Percentiles rank a stretch among this genome's conserved stretches.
phyloP scores from a whole-genome alignment of 352 stramenopile species.

The Peronosclerospora sorghi region DNA sequence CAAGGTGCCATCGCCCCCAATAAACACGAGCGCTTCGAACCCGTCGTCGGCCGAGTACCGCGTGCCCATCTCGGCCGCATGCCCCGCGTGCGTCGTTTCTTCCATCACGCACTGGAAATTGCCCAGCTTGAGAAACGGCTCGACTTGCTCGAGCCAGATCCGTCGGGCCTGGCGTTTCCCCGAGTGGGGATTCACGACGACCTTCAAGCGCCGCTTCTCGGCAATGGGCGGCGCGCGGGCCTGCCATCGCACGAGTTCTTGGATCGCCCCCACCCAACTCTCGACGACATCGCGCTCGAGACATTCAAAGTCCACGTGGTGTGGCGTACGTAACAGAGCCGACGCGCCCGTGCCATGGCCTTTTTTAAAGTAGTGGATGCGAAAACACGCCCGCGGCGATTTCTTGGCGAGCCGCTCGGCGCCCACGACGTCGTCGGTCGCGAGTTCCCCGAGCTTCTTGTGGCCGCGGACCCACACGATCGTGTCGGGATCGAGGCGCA shows the following conservation, averaged over 20 bases:
- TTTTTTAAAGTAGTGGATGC: constrained; percentile 72
- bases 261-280: constrained; percentile 53
- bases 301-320: constrained; percentile 38
- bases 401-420: constrained; percentile 33
- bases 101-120: constrained; percentile 71
- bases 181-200: constrained; percentile 77
- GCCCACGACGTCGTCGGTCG: constrained; percentile 71
- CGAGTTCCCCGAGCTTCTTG: constrained; percentile 34
- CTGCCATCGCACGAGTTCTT: constrained; percentile 77
- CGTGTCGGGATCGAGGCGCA: constrained; percentile 49
- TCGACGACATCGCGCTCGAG: constrained; percentile 29
- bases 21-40: constrained; percentile 71
- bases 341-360: constrained; percentile 46
- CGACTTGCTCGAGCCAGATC: constrained; percentile 67
- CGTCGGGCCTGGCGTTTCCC: constrained; percentile 45
- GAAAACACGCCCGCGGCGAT: constrained; percentile 30
- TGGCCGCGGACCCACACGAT: constrained; percentile 48
- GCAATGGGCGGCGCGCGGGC: constrained; percentile 50
- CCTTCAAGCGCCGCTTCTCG: constrained; percentile 66
- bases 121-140: constrained; percentile 65
- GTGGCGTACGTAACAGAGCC: constrained; percentile 40
- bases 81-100: constrained; percentile 59
- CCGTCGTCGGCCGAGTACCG: constrained; percentile 62
- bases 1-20: constrained; percentile 63
- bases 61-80: constrained; percentile 68